These are phyloP conservation scores for Nemania serpens DNA, from an alignment of 2,329 filamentous ascomycete genomes.

Conservation along the genomic window DNA sequence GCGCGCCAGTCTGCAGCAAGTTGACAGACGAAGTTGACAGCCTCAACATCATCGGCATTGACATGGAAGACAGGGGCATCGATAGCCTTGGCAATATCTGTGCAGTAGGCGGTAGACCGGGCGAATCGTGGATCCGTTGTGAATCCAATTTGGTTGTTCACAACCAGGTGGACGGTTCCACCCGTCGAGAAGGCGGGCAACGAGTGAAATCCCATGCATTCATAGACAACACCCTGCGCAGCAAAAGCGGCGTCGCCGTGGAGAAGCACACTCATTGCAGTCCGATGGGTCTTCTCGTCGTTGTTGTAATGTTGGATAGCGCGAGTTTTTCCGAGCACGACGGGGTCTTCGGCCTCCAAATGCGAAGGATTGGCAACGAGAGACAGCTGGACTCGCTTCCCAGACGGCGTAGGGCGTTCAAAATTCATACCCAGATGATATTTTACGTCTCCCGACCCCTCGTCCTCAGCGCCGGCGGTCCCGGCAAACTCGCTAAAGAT, in stretches of 20 bases:
- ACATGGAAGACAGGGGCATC: constrained; percentile 99
- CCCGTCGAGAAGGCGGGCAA: constrained; percentile 96
- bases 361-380: constrained; percentile 98
- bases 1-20: constrained; percentile 97
- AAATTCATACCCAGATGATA: constrained; percentile 99
- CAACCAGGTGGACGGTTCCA: constrained; percentile 93
- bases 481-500: constrained; percentile 99
- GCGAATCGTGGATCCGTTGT: constrained; percentile 97
- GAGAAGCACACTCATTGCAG: constrained; percentile 92
- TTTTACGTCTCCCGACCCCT: constrained; percentile 98
- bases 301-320: constrained; percentile 99
- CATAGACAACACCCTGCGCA: constrained; percentile 95
- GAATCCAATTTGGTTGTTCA: constrained; percentile 99
- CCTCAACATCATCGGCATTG: constrained; percentile 97
- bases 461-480: constrained; percentile 82
- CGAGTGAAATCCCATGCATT: constrained; percentile 96
- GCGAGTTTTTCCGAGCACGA: constrained; percentile 95
- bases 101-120: constrained; percentile 97
- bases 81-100: constrained; percentile 98
- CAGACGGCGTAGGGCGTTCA: constrained; percentile 94
- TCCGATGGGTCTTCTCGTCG: constrained; percentile 85
- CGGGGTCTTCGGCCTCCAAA: constrained; percentile 96
- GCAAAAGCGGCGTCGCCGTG: constrained; percentile 98
- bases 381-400: constrained; percentile 98
- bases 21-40: constrained; percentile 97